A percentile compares a stretch with the other conserved stretches of the same genome.
Conservation (phyloP, 2,329 filamentous ascomycete species). For the Plectosphaerella cucumerina region DNA sequence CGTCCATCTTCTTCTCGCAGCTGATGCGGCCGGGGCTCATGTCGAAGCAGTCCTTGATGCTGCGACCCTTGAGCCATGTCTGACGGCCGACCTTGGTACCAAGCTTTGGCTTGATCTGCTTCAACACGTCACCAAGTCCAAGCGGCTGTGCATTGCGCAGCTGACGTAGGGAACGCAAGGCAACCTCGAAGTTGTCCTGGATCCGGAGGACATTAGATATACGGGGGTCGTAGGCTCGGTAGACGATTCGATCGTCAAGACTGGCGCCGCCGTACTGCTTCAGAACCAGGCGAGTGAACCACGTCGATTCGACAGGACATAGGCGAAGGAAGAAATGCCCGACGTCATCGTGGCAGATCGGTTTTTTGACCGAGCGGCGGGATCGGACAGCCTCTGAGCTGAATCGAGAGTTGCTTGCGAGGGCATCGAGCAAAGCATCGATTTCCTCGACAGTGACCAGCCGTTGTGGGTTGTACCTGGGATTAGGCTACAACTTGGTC, state of each 20-base stretch:
- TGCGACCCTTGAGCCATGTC: conserved; percentile 61
- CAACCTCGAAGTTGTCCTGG: conserved; percentile 62
- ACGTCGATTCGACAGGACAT: conserved; percentile 71
- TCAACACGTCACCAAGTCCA: conserved; percentile 18
- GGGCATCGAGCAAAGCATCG: conserved; percentile 57
- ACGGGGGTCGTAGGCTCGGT: conserved; percentile 61
- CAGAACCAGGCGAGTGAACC: conserved; percentile 76
- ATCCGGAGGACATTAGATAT: conserved; percentile 68
- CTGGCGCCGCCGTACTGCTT: conserved; percentile 69
- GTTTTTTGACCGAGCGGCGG: conserved; percentile 18
- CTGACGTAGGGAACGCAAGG: conserved; percentile 48
- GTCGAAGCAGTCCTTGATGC: conserved; percentile 69
- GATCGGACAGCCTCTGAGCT: conserved; percentile 61
- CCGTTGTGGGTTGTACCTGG: conserved; percentile 22
- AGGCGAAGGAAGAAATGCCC: conserved; percentile 55
- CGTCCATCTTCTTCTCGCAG: conserved; percentile 79
- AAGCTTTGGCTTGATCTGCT: conserved; percentile 45
- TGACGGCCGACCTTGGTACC: conserved; percentile 64
- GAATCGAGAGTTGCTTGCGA: conserved; percentile 67
- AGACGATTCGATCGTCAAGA: conserved; percentile 52
- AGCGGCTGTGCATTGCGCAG: conserved; percentile 16
- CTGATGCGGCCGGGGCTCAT: conserved; percentile 62
- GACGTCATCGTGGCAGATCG: conserved; percentile 40
- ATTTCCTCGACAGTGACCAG: conserved; percentile 67
- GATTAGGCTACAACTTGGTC: conserved; percentile 42